Base-by-base conservation (phyloP, 2,329 filamentous ascomycete species). In the Fusarium longipes region DNA sequence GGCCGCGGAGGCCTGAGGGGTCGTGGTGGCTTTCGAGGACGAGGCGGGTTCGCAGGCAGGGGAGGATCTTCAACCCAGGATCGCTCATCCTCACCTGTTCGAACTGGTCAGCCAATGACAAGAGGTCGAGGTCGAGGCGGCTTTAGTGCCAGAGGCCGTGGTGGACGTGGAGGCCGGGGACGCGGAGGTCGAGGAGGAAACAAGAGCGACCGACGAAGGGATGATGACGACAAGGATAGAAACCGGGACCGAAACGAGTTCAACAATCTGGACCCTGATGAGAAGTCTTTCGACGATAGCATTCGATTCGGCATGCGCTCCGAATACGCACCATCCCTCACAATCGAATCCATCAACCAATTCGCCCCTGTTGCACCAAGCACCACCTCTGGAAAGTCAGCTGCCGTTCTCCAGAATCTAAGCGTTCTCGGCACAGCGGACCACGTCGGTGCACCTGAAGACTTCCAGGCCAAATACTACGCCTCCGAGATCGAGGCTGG, bases 381-480 rank as follows among this genome's bases (percentile, higher is more conserved):
- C 27, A 71, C 70, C 17, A 33, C 66, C 7, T 64, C 73, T 22
- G 73, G 77, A 47, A 74, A 73, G 17, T 64, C 68, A 39, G 77
- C 78, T 8, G 71, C 76, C 17, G 76, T 81, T 33, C 59, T 81
- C 57, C 70, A 76, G 59, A 79, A 74, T 51, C 75, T 82, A 48
- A 76, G 75, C 43, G 67, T 75, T 8, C 70, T 82, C 18, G 77
- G 74, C 38, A 73, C 74, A n/a, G 76, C 75, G 11, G 78, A 79
- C 36, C 73, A 71, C 35, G 70, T 79, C 38, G 77, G 76, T 53
- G 62, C 70, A 38, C 72, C 75, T 44, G 70, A 74, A 62, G 59
- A 66, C 6, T 67, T 78, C 58, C 73, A 76, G 57, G 59, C 74
- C n/a, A 65, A 70, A 15, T 68, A 73, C 65, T 73, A 75, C 53